A percentile compares a stretch with the other conserved stretches of the same genome.
These are phyloP conservation scores for Clitopilus passeckerianus DNA, from an alignment of 768 basidiomycete species.

Conservation along the genomic window DNA sequence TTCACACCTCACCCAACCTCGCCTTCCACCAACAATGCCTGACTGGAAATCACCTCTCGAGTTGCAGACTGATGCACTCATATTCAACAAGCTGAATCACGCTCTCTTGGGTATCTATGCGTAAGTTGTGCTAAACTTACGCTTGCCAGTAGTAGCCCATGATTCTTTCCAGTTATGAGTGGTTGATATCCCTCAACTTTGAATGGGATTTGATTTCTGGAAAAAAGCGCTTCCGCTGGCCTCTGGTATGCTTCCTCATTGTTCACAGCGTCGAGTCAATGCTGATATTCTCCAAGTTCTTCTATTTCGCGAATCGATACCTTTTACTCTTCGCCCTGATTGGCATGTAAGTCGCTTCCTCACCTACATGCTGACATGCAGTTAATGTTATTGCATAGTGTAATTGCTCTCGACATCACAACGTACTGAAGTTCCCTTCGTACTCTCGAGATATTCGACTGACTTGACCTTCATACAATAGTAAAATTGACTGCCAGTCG, in stretches of 20 bases:
- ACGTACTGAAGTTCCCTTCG: slow-evolving; percentile 20
- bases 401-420: slow-evolving; percentile 45
- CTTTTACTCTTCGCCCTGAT: slow-evolving; percentile 59
- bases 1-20: slow-evolving; percentile 2
- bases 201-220: slow-evolving; percentile 59
- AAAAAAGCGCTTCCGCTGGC: slow-evolving; percentile 59
- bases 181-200: slow-evolving; percentile 54
- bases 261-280: not conserved
- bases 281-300: slow-evolving; percentile 31
- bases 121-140: slow-evolving; percentile 22
- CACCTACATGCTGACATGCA: not conserved
- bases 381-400: slow-evolving; percentile 22
- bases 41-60: slow-evolving; percentile 51
- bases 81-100: slow-evolving; percentile 52
- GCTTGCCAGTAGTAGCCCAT: not conserved
- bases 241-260: slow-evolving; percentile 41
- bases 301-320: slow-evolving; percentile 68
- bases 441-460: not conserved
- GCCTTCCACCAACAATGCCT: slow-evolving; percentile 28
- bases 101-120: slow-evolving; percentile 52
- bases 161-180: slow-evolving; percentile 50
- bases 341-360: slow-evolving; percentile 51
- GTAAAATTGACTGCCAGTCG: slow-evolving; percentile 54
- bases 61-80: slow-evolving; percentile 37
- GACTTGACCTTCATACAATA: slow-evolving; percentile 10